Evolutionary conservation across 1,139 yeast genomes (phyloP).

Genomic region (Protomyces macrosporus): DNA sequence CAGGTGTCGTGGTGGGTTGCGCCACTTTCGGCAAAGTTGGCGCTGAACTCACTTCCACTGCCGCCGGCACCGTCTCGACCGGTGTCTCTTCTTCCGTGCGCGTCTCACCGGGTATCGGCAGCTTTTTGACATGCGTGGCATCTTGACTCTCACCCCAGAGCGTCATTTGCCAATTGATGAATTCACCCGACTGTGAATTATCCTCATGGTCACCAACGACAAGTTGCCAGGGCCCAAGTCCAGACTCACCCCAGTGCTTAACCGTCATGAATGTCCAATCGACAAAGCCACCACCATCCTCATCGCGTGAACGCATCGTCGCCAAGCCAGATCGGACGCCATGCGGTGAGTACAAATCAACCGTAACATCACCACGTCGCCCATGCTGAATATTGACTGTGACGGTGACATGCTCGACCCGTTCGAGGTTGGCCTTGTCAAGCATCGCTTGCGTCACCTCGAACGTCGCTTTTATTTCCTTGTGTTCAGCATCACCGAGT

Average conservation of each 20-base stretch:
- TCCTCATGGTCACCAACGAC: slow-evolving; percentile 51
- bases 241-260: slow-evolving; percentile 89
- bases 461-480: slow-evolving; percentile 44
- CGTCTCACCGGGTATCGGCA: slow-evolving; percentile 37
- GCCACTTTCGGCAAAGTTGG: neutral
- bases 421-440: slow-evolving; percentile 54
- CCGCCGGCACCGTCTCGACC: neutral
- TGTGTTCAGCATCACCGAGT: slow-evolving; percentile 31
- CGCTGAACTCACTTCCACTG: neutral
- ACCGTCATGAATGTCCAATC: slow-evolving; percentile 97
- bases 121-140: slow-evolving; percentile 52
- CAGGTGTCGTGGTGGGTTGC: neutral
- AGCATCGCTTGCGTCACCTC: slow-evolving; percentile 51
- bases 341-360: slow-evolving; percentile 64
- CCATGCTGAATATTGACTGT: slow-evolving; percentile 63
- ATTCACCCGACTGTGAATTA: slow-evolving; percentile 44
- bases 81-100: slow-evolving; percentile 42
- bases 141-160: slow-evolving; percentile 77
- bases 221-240: slow-evolving; percentile 76
- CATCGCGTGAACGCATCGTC: slow-evolving; percentile 60
- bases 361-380: slow-evolving; percentile 64
- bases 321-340: slow-evolving; percentile 75
- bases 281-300: slow-evolving; percentile 53
- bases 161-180: slow-evolving; percentile 68
- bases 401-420: slow-evolving; percentile 81